Conservation (phyloP, 495 filamentous ascomycete genomes). For the Tricharina praecox region DNA sequence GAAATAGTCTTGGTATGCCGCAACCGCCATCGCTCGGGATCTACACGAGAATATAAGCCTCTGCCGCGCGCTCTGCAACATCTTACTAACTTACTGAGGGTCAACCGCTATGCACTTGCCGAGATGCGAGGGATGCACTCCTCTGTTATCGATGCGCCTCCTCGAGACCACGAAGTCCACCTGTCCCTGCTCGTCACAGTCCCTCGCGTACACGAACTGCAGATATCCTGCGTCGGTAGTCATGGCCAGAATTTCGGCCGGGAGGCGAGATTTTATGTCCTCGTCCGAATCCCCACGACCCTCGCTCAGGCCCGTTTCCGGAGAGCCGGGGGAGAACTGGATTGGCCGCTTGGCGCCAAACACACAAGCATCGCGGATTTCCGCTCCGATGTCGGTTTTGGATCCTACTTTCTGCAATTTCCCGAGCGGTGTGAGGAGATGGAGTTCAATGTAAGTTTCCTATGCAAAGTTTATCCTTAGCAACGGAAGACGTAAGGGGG, state of each 20-base stretch:
- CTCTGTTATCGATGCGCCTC: conserved; percentile 39
- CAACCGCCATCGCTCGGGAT: conserved; percentile 48
- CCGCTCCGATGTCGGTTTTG: conserved; percentile 58
- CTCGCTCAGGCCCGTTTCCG: conserved; percentile 14
- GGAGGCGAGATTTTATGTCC: conserved; percentile 30
- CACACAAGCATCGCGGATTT: conserved; percentile 48
- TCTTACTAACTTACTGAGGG: conserved; percentile 38
- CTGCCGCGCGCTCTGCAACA: not conserved
- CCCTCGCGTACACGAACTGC: conserved; percentile 50
- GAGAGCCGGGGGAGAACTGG: conserved; percentile 46
- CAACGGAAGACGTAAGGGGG: not conserved
- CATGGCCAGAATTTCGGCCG: conserved; percentile 62
- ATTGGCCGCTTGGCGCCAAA: conserved; percentile 39
- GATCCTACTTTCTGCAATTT: conserved; percentile 52
- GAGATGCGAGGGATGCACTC: conserved; percentile 39
- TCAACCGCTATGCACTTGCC: conserved; percentile 73
- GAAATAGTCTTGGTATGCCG: conserved; percentile 41
- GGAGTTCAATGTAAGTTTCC: conserved; percentile 53
- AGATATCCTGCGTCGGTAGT: conserved; percentile 51
- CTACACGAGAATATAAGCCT: conserved; percentile 22
- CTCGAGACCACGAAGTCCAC: conserved; percentile 44
- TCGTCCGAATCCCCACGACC: conserved; percentile 23
- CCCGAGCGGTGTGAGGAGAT: conserved; percentile 43
- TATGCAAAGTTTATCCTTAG: conserved; percentile 17
- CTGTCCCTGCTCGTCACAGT: conserved; percentile 28